phyloP scores from a whole-genome alignment of 768 basidiomycete genomes.

The Baorangia bicolor region DNA sequence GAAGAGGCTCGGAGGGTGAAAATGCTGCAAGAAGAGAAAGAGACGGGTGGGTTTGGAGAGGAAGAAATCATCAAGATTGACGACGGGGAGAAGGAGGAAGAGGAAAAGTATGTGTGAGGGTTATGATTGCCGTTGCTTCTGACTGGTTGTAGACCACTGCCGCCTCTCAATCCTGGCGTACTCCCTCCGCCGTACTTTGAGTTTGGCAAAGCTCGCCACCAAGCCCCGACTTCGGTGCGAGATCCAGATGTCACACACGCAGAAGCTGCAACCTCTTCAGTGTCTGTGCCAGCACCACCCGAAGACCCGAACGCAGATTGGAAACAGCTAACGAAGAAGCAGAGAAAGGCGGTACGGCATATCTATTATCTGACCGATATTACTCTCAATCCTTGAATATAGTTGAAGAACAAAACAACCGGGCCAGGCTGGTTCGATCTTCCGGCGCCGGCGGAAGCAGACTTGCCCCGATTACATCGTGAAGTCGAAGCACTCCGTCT shows the following conservation, averaged over 20 bases:
- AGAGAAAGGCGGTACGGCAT: conserved; percentile 64
- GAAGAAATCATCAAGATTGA: conserved; percentile 54
- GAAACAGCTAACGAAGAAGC: conserved; percentile 67
- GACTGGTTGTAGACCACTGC: conserved; percentile 48
- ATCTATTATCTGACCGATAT: background rate
- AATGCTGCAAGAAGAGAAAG: conserved; percentile 25
- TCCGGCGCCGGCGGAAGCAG: conserved; percentile 77
- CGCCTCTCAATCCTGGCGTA: conserved; percentile 61
- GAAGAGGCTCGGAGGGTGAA: conserved; percentile 29
- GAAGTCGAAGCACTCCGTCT: conserved; percentile 88
- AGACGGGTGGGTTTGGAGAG: conserved; percentile 40
- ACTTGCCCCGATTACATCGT: conserved; percentile 73
- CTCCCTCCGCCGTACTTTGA: conserved; percentile 67
- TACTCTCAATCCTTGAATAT: background rate
- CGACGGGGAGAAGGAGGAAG: conserved; percentile 32
- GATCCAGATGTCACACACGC: conserved; percentile 63
- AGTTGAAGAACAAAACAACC: conserved; percentile 72
- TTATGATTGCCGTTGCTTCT: background rate
- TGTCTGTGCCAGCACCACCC: conserved; percentile 56
- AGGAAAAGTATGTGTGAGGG: conserved; percentile 33
- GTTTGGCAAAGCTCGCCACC: conserved; percentile 42
- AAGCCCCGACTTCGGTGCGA: conserved; percentile 46
- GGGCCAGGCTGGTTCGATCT: conserved; percentile 88
- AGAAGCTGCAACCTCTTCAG: conserved; percentile 50
- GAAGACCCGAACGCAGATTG: conserved; percentile 61